Base-by-base conservation (phyloP, 2,329 filamentous ascomycete genomes). In the Diaporthe nobilis region DNA sequence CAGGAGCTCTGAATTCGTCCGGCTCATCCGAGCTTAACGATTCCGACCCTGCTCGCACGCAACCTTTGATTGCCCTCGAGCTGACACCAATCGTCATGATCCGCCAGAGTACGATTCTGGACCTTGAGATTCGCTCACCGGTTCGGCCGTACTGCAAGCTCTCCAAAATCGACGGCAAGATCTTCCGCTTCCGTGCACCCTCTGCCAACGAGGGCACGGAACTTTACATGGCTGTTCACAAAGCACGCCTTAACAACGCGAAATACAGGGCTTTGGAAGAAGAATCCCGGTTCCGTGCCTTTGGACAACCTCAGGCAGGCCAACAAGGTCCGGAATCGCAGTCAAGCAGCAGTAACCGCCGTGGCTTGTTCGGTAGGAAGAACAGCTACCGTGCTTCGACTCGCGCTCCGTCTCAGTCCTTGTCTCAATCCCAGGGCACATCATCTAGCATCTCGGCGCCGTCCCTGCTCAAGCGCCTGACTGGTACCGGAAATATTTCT, bases 61-160 rank as follows among this genome's bases (percentile, higher is more conserved):
- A 86, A 49, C 90, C 90, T 5, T 83, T 92, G 28, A 86, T 93
- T 58, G 94, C 93, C 8, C 90, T 98, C 47, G 95, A 98, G 81
- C 91, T 99, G 57, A 98, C 96, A 0, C 97, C 97, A 0, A 88
- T 98, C 51, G 96, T 98, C 10, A 94, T 96, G 79, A 92, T 98
- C 77, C 92, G 96, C 77, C 94, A 96, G 81, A 97, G 96, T 80
- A 99, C 95, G 31, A 94, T 94, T 4, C 91, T 99, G 44, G 97
- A 99, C 82, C 94, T 99, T 72, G 97, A 97, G 78, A 95, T 99
- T 78, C 94, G 95, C 68, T 98, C 96, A 9, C 95, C 95, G 1
- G 94, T 96, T 37, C 94, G 94, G 58, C 84, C 88, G 31, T 88
- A 94, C 77, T 95, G 94, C 7, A 91, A 91, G 79, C 89, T 98